phyloP scores from a whole-genome alignment of 2,329 filamentous ascomycete species.

The Chalara sp. region DNA sequence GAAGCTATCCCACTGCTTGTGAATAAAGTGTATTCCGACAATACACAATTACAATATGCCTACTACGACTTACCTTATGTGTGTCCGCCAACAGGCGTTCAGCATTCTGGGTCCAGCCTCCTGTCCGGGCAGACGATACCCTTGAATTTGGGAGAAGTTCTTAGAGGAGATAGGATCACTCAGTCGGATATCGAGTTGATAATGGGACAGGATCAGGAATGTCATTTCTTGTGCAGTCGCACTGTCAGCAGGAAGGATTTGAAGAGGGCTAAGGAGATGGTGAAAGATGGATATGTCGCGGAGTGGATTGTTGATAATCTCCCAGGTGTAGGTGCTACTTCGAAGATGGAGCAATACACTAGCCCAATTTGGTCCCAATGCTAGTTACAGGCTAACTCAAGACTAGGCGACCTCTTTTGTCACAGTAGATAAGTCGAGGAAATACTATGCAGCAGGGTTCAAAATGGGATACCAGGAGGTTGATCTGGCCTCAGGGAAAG shows the following conservation, averaged over 20 bases:
- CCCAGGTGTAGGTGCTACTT: slow-evolving; percentile 43
- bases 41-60: slow-evolving; percentile 84
- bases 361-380: too few relatives aligned
- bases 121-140: slow-evolving; percentile 72
- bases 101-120: slow-evolving; percentile 58
- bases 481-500: slow-evolving; percentile 49
- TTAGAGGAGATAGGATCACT: slow-evolving; percentile 79
- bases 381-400: too few relatives aligned
- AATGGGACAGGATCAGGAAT: slow-evolving; percentile 71
- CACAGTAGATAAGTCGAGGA: slow-evolving; percentile 74
- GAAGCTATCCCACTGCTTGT: slow-evolving; percentile 79
- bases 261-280: slow-evolving; percentile 61
- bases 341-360: too few relatives aligned
- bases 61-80: slow-evolving; percentile 86
- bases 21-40: slow-evolving; percentile 88
- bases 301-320: slow-evolving; percentile 94
- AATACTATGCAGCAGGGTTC: slow-evolving; percentile 87
- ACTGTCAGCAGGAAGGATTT: slow-evolving; percentile 59
- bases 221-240: slow-evolving; percentile 64
- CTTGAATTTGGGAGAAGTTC: slow-evolving; percentile 79
- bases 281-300: slow-evolving; percentile 74
- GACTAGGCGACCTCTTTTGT: slow-evolving; percentile 70
- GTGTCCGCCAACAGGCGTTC: slow-evolving; percentile 67
- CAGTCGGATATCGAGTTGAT: slow-evolving; percentile 76
- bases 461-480: slow-evolving; percentile 75